Base-by-base conservation (phyloP, 768 basidiomycete genomes). In the Naganishia friedmannii region DNA sequence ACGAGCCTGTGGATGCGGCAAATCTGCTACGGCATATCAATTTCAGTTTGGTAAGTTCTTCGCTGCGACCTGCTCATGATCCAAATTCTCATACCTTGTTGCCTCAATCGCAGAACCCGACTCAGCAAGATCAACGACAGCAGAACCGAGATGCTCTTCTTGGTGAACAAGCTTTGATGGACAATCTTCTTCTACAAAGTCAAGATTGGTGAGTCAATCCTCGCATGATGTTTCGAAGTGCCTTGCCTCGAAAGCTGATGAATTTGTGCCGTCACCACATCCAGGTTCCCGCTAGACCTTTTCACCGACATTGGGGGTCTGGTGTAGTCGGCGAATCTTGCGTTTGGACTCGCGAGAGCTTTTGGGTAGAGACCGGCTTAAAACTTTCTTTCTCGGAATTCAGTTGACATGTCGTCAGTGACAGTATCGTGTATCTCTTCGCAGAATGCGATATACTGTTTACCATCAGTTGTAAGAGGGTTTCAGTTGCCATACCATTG, bases 261-360 rank as follows among this genome's bases (percentile, higher is more conserved):
- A 63, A n/a, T 10, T 17, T 45, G 60, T 63, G 34, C 21, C 17
- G 19, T 15, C 28, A 23, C 42, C 5, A 2, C 6, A 7, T 51
- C 7, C 39, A 63, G 60, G 60, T 63, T 63, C 42, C 60, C 60
- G 10, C 60, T 63, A 4, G 60, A 63, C 39, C 32, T 63, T 21
- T 63, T 63, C 39, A 46, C 42, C 3, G 60, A 23, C n/a, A 63
- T 7, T 29, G 60, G 60, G 19, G 60, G 42, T 8, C 42, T 63
- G 2, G 6, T 63, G 26, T 63, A 45, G 26, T n/a, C n/a, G 1
- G 12, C 23, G 12, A 51, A 37, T 37, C 12, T 12, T 37, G 34
- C 34, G 34, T 37, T 37, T 37, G 34, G 12, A n/a, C n/a, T n/a
- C n/a, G n/a, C n/a, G 34, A 37, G 34, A 12, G 34, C 4, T 12